Evolutionary conservation across 306 rosid species (phyloP), one percentile per base, ranked within the genome.

Genomic region (Fagus crenata): DNA sequence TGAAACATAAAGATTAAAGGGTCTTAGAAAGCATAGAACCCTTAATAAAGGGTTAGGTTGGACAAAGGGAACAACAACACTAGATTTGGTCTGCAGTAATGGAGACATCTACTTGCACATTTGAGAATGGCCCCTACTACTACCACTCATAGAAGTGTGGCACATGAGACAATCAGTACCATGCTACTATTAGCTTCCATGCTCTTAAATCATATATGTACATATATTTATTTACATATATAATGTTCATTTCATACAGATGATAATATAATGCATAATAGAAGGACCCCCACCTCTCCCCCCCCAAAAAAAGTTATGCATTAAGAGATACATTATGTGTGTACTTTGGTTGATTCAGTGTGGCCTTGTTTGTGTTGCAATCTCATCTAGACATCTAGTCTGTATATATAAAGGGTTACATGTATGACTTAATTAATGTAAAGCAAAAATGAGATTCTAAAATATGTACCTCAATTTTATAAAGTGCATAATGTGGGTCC

Each of bases 11-110:
- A 56, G 4, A n/a, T 4, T n/a, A 4, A 6, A 56, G 63, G 11
- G 63, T 7, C 63, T 56, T 22, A 41, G 55, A 65, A 65, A 56
- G 59, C 46, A 53, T 37, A 39, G 71, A 54, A 6, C 28, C 67
- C 67, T 49, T 35, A 37, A 17, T 13, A 0, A 55, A 55, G 43
- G 22, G 17, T 31, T 53, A 69, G 78, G 71, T 61, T 76, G 81
- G 85, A 86, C 83, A 80, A 54, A 75, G 64, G 76, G 73, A 82
- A 77, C 77, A 83, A 71, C 77, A 69, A 74, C 86, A 85, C 85
- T 78, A 80, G 49, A 75, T 80, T 35, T 82, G 83, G 91, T 87
- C 87, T 76, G 81, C 60, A 53, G 42, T 79, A 51, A 74, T 35
- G 74, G 49, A 37, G 71, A 70, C 82, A 81, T 4, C 37, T 72